These are phyloP conservation scores for Magnusiomyces magnusii DNA, from an alignment of 1,139 yeast genomes.

Conservation along the genomic window DNA sequence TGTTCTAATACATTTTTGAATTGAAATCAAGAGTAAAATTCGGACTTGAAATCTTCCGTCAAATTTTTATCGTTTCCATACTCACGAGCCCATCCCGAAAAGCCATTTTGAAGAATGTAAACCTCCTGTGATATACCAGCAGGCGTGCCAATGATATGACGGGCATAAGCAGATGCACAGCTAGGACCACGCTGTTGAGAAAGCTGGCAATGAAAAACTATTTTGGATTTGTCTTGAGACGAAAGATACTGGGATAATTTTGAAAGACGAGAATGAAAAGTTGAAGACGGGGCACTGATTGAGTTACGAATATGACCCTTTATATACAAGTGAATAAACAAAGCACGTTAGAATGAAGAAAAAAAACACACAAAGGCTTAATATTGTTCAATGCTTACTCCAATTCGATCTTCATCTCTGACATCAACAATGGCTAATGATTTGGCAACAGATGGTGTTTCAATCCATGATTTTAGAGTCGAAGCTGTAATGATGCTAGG, in stretches of 20 bases:
- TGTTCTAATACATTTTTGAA: too few species aligned
- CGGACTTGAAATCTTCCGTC: too few species aligned
- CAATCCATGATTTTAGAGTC: slow-evolving; percentile 27
- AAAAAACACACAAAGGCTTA: too few species aligned
- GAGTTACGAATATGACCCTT: slow-evolving; percentile 63
- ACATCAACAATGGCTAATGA: slow-evolving; percentile 68
- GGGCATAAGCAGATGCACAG: slow-evolving; percentile 60
- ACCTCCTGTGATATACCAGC: slow-evolving; percentile 43
- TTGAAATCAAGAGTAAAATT: too few species aligned
- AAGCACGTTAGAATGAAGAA: neutral
- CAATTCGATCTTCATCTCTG: slow-evolving; percentile 69
- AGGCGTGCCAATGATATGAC: slow-evolving; percentile 32
- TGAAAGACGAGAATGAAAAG: slow-evolving; percentile 40
- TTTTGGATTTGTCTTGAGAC: slow-evolving; percentile 41
- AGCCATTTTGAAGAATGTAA: slow-evolving; percentile 78
- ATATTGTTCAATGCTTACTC: too few species aligned
- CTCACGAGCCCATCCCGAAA: slow-evolving; percentile 67
- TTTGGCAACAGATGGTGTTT: slow-evolving; percentile 17
- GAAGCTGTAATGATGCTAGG: slow-evolving; percentile 18
- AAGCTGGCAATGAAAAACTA: slow-evolving; percentile 84
- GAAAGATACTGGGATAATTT: slow-evolving; percentile 36
- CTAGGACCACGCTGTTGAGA: slow-evolving; percentile 90
- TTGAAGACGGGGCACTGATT: slow-evolving; percentile 53
- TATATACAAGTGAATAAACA: neutral
- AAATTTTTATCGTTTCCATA: slow-evolving; percentile 44